These are phyloP conservation scores for Backusella psychrophila DNA, from an alignment of 192 early-diverging fungal genomes.

Conservation along the genomic window DNA sequence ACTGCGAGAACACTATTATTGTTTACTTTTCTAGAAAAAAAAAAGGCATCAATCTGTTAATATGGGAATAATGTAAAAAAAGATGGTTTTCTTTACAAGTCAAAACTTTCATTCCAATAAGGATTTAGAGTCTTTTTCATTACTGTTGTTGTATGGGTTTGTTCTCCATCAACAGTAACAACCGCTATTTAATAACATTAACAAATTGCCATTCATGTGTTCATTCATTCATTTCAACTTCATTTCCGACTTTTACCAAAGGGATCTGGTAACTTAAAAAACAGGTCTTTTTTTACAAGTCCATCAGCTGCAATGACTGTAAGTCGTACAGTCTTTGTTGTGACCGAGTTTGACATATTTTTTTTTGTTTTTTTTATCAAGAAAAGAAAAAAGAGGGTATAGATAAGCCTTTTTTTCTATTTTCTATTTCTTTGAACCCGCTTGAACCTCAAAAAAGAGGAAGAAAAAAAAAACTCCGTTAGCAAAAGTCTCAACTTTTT, in stretches of 20 bases:
- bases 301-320: constrained; percentile 88
- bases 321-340: constrained; percentile 83
- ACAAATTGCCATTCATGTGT: constrained; percentile 50
- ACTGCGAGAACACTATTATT: constrained; percentile 80
- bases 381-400: not conserved
- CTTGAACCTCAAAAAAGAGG: not conserved
- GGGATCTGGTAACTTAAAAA: constrained; percentile 87
- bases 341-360: constrained; percentile 43
- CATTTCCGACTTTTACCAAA: constrained; percentile 35
- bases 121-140: constrained; percentile 91
- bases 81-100: constrained; percentile 49
- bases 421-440: not conserved
- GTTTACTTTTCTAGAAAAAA: constrained; percentile 59
- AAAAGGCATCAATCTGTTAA: not conserved
- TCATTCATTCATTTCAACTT: not conserved
- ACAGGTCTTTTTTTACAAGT: constrained; percentile 87
- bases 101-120: constrained; percentile 88
- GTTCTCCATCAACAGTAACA: constrained; percentile 93
- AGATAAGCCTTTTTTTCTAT: not conserved
- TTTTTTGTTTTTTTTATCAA: not conserved
- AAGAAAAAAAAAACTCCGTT: too few relatives aligned
- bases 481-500: not conserved
- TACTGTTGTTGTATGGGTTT: constrained; percentile 89
- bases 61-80: not conserved
- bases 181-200: constrained; percentile 90